These are phyloP conservation scores for Beauveria sp. DNA, from an alignment of 2,329 filamentous ascomycete genomes.

Conservation along the genomic window DNA sequence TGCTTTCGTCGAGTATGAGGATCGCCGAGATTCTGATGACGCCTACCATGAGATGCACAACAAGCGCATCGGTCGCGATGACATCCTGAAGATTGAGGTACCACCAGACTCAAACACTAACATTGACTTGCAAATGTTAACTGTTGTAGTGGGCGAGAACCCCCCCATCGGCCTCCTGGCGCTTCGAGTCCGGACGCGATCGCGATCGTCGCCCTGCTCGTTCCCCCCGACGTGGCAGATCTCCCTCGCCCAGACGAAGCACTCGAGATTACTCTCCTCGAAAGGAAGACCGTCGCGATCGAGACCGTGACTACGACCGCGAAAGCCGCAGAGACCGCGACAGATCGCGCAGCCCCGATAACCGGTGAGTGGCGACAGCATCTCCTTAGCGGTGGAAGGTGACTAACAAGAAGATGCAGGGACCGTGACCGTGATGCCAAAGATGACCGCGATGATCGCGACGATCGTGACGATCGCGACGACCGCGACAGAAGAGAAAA, in stretches of 20 bases:
- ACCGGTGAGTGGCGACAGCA: constrained; percentile 34
- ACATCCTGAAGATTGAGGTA: constrained; percentile 96
- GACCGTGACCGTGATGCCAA: constrained; percentile 51
- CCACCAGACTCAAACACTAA: constrained; percentile 19
- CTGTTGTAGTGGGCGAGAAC: constrained; percentile 83
- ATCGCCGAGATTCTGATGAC: constrained; percentile 94
- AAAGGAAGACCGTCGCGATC: constrained; percentile 78
- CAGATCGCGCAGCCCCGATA: constrained; percentile 64
- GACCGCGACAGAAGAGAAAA: constrained; percentile 70
- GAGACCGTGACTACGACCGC: constrained; percentile 71
- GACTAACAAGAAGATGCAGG: constrained; percentile 20
- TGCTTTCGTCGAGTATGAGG: constrained; percentile 98
- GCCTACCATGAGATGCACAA: constrained; percentile 99
- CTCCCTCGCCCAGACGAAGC: constrained; percentile 70
- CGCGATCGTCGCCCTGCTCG: constrained; percentile 57
- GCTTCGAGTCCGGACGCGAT: constrained; percentile 87
- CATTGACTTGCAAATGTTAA: constrained; percentile 9
- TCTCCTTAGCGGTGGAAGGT: not conserved
- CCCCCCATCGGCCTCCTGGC: constrained; percentile 95
- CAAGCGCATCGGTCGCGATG: constrained; percentile 93
- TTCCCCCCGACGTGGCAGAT: constrained; percentile 61
- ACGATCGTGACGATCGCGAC: constrained; percentile 30
- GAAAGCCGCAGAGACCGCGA: constrained; percentile 70
- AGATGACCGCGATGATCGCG: constrained; percentile 63
- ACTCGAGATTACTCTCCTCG: constrained; percentile 77